Evolutionary conservation across 1,284 basidiomycete species (phyloP), one percentile per base, ranked within the genome.

Genomic region (Sporisorium reilianum): DNA sequence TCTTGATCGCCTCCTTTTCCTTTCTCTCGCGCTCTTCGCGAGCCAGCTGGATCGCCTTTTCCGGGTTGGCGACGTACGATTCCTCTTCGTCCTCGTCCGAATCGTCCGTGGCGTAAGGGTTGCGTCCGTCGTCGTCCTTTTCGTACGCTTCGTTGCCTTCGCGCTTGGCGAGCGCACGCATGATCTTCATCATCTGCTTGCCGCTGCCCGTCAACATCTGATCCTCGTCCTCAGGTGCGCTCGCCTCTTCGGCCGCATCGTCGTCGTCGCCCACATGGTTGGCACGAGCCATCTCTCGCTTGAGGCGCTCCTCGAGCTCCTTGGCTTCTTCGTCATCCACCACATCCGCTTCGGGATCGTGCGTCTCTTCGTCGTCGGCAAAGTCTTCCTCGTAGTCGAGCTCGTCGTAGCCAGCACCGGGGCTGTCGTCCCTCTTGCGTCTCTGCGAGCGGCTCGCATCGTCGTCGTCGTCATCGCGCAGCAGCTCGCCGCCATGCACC

Each of bases 131-230:
- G 52, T 83, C 82, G 51, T 83, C 81, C 54, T 72, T 78, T 44
- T 84, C 81, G 57, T 84, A 84, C 20, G 65, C 72, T 41, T 84
- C 82, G 40, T 80, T 77, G 41, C 83, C 83, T 23, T 81, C 80
- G 16, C 78, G 75, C 50, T 77, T 74, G 26, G 71, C 80, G 2
- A 84, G 75, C 8, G 82, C 82, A 7, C 75, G 68, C 82, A 84
- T 83, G 55, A 84, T 84, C 73, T 83, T 82, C 72, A 81, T 81
- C 81, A 84, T 81, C 66, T 84, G 82, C 46, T 75, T 78, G 22
- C 80, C 82, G n/a, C 74, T 79, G 45, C 82, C 79, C 18, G 80
- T 83, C 52, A 84, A 53, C 51, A 70, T 55, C 41, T 82, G 78
- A 50, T 82, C 75, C 41, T 77, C 61, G n/a, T 74, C 75, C 57